Conservation (phyloP, 2,329 filamentous ascomycete genomes). For the Trematosphaeria pertusa region DNA sequence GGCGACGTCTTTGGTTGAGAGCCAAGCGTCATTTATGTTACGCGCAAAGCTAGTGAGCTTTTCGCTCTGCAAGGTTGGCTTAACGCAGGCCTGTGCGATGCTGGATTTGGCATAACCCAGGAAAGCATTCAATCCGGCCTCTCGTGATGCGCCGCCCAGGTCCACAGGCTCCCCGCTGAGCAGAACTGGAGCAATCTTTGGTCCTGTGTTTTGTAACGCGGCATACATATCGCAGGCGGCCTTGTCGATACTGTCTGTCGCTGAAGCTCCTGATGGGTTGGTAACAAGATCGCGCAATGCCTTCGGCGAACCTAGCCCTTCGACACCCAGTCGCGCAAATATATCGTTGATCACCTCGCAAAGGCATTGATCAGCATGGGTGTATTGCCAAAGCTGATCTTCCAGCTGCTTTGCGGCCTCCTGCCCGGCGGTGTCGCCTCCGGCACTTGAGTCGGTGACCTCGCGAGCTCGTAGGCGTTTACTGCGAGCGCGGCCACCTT, state of each 20-base stretch:
- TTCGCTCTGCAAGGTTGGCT: constrained; percentile 50
- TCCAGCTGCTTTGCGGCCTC: constrained; percentile 63
- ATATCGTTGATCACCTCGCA: constrained; percentile 62
- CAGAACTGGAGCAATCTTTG: constrained; percentile 55
- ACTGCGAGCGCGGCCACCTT: constrained; percentile 65
- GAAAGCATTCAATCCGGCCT: constrained; percentile 62
- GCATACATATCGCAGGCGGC: constrained; percentile 53
- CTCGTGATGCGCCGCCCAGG: constrained; percentile 56
- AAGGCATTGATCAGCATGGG: constrained; percentile 64
- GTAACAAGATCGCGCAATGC: constrained; percentile 39
- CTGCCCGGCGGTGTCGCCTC: constrained; percentile 56
- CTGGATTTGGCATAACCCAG: constrained; percentile 62
- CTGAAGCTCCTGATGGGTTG: constrained; percentile 14
- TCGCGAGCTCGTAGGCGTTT: constrained; percentile 68
- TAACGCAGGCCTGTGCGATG: constrained; percentile 48
- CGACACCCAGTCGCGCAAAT: constrained; percentile 59
- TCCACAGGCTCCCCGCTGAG: constrained; percentile 59
- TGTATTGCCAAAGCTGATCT: constrained; percentile 60
- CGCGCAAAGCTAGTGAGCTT: constrained; percentile 51
- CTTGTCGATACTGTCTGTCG: constrained; percentile 32
- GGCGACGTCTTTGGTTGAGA: constrained; percentile 59
- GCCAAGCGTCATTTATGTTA: constrained; percentile 55
- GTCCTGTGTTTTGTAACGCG: constrained; percentile 44
- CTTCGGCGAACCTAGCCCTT: constrained; percentile 53
- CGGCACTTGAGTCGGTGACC: constrained; percentile 55